Percentiles rank a stretch among this genome's conserved stretches.
Evolutionary conservation across 352 stramenopile genomes (phyloP).

Genomic region (Phytophthora europaea): DNA sequence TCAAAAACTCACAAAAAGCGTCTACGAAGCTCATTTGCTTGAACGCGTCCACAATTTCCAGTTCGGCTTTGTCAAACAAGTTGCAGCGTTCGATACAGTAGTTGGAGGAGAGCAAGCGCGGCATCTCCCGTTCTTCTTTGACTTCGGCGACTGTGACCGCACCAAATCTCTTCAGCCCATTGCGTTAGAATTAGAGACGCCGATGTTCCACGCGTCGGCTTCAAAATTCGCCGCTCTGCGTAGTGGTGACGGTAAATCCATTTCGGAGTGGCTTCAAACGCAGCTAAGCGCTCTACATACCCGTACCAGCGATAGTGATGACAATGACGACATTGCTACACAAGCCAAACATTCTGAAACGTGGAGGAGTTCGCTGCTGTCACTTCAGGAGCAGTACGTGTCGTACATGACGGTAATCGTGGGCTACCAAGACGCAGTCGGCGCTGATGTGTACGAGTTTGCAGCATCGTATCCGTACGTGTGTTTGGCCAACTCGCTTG

Average conservation of each 20-base stretch:
- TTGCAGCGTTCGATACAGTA: constrained; percentile 26
- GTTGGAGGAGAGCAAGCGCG: constrained; percentile 26
- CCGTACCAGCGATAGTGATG: background rate
- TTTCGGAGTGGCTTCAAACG: constrained; percentile 46
- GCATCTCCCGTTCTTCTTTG: constrained; percentile 46
- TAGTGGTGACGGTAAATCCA: constrained; percentile 33
- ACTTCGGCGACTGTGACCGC: constrained; percentile 18
- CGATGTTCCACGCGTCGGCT: background rate
- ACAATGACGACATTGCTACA: background rate
- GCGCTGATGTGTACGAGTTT: constrained; percentile 58
- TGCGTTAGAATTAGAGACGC: constrained; percentile 28
- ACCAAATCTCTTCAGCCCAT: constrained; percentile 24
- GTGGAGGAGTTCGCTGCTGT: constrained; percentile 28
- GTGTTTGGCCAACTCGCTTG: constrained; percentile 30
- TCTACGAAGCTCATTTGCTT: constrained; percentile 58
- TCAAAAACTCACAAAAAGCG: constrained; percentile 34
- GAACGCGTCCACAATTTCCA: constrained; percentile 58
- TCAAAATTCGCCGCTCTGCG: background rate
- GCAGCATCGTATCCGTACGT: constrained; percentile 55
- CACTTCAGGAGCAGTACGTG: constrained; percentile 43
- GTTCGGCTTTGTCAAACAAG: constrained; percentile 45
- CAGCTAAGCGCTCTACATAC: constrained; percentile 21
- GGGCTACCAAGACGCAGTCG: constrained; percentile 51
- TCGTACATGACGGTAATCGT: constrained; percentile 35
- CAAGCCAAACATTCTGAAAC: constrained; percentile 10